Base-by-base conservation (phyloP, 1,139 yeast genomes). In the Waltiozyma sp. region DNA sequence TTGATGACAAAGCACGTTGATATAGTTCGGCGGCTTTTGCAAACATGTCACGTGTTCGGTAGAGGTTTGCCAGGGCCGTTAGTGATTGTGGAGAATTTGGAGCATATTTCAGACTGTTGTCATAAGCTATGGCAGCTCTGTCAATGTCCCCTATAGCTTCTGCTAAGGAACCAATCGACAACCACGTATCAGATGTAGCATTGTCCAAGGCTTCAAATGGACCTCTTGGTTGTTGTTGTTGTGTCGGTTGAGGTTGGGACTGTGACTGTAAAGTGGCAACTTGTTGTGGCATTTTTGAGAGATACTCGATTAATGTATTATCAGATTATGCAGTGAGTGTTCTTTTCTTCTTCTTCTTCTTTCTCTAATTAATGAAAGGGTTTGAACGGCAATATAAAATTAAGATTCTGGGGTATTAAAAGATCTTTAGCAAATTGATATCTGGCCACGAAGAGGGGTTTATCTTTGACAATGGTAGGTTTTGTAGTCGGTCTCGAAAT, bases 11-110 rank as follows among this genome's bases (percentile, higher is more conserved):
- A 2, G 95, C 94, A 53, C 87, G 77, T 63, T 89, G 94, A 62
- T 87, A 91, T 50, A 86, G 74, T 61, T 89, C 97, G 13, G 95
- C 94, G 4, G 97, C 97, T 61, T 87, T 85, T 53, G 85, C 83
- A 58, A 87, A 91, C 61, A 85, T 84, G 61, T 91, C 97, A 50
- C 89, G 72, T 38, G 91, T 79, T 42, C 97, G 77, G 63, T 88
- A 88, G 37, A 88, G 73, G 60, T 87, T 87, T 42, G 96, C 98
- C 52, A 91, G 68, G 47, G 87, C 84, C 40, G 88, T 82, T 49
- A 91, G 67, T 3, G 91, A 89, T 42, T 85, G 87, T 3, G 94
- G 80, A 47, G 88, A 83, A 60, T 84, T 82, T 35, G 95, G 95
- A 38, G 83, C 76, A 62, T 86, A 89, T 56, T 91, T 75, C 49